A percentile compares a stretch with the other conserved stretches of the same genome.
Conservation (phyloP, 352 stramenopile species). For the Phytophthora ramorum region DNA sequence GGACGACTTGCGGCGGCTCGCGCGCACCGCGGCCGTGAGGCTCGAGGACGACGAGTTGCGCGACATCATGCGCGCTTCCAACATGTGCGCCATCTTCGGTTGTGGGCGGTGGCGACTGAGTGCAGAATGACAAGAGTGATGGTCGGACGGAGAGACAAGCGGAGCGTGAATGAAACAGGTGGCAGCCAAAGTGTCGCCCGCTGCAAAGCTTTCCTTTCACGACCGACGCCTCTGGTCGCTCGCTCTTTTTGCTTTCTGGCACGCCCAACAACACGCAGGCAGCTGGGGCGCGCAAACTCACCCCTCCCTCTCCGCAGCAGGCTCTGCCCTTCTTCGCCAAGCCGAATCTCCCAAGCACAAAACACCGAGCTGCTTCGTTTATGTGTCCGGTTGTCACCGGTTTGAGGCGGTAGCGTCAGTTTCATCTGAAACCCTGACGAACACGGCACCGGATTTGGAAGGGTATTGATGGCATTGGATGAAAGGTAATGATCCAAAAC, state of each 20-base stretch:
- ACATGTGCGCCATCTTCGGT: slow-evolving; percentile 61
- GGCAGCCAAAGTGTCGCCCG: slow-evolving; percentile 3
- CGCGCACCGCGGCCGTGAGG: slow-evolving; percentile 26
- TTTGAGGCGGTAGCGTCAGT: slow-evolving; percentile 9
- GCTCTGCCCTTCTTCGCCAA: slow-evolving; percentile 4
- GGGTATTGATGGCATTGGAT: slow-evolving; percentile 9
- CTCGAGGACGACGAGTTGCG: slow-evolving; percentile 45
- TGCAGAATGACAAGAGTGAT: slow-evolving; percentile 34
- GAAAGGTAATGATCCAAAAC: neutral
- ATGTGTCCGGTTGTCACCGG: slow-evolving; percentile 2
- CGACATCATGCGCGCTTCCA: slow-evolving; percentile 68
- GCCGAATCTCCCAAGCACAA: slow-evolving; percentile 24
- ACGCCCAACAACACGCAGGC: slow-evolving; percentile 27
- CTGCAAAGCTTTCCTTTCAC: slow-evolving; percentile 14
- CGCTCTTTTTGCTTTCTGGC: slow-evolving; percentile 51
- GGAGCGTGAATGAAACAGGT: neutral
- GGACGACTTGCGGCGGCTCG: slow-evolving; percentile 57
- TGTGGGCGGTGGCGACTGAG: slow-evolving; percentile 1
- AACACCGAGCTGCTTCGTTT: slow-evolving; percentile 6
- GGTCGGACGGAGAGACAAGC: slow-evolving; percentile 37
- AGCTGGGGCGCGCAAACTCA: slow-evolving; percentile 6
- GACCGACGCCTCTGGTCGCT: slow-evolving; percentile 9
- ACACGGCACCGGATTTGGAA: neutral
- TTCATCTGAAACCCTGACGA: slow-evolving; percentile 2
- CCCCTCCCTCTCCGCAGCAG: neutral